These are phyloP conservation scores for Corylus avellana DNA, from an alignment of 306 rosid species.

Conservation along the genomic window DNA sequence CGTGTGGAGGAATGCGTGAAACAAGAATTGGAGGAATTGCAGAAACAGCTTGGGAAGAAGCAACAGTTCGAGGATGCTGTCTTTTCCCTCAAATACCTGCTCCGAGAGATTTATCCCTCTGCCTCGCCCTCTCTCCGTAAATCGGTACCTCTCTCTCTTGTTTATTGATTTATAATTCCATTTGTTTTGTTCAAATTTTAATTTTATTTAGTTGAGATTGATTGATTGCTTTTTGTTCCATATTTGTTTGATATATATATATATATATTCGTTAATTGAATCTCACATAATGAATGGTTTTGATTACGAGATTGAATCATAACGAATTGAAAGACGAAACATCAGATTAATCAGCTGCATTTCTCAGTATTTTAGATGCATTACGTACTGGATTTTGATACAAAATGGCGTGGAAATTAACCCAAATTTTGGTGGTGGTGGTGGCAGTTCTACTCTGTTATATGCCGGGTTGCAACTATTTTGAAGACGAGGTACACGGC, in stretches of 20 bases:
- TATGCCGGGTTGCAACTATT: slow-evolving; percentile 81
- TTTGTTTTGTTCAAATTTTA: background rate
- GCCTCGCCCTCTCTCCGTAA: slow-evolving; percentile 70
- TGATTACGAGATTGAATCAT: background rate
- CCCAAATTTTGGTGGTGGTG: slow-evolving; percentile 6
- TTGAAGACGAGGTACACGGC: slow-evolving; percentile 81
- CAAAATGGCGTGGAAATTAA: background rate
- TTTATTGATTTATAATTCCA: background rate
- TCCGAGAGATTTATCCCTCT: slow-evolving; percentile 48
- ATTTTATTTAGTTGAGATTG: background rate
- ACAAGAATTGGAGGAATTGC: slow-evolving; percentile 67
- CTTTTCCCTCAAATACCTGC: slow-evolving; percentile 56
- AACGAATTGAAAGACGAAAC: background rate
- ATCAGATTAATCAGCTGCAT: background rate
- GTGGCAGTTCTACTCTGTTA: slow-evolving; percentile 58
- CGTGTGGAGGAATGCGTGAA: slow-evolving; percentile 48
- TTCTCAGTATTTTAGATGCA: too few relatives aligned
- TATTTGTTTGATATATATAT: too few relatives aligned
- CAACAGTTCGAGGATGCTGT: slow-evolving; percentile 71
- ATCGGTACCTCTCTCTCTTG: slow-evolving; percentile 39
- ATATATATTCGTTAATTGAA: background rate
- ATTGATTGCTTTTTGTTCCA: background rate
- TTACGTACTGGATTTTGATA: background rate
- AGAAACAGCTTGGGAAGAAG: slow-evolving; percentile 72
- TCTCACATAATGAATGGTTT: background rate